Percentiles rank a stretch among this genome's conserved stretches.
These are phyloP conservation scores for Cladosporium sphaerospermum DNA, from an alignment of 2,329 filamentous ascomycete genomes.

Conservation along the genomic window DNA sequence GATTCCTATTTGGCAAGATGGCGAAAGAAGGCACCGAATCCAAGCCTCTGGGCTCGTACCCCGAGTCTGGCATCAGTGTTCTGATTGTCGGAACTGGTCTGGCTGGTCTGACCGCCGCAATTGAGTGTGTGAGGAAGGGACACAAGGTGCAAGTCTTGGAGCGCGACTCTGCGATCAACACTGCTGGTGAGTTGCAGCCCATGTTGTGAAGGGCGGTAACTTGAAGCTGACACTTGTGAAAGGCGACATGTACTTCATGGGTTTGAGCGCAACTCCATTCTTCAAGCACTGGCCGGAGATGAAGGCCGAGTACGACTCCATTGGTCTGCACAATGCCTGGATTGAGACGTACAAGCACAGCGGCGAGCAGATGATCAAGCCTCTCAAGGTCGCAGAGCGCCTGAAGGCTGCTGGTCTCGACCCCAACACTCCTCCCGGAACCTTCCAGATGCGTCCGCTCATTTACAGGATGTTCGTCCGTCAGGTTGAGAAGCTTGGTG, in stretches of 20 bases:
- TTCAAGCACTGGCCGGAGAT: conserved; percentile 52
- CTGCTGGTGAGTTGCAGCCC: conserved; percentile 37
- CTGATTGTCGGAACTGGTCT: conserved; percentile 28
- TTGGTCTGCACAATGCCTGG: conserved; percentile 50
- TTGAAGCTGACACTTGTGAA: not conserved
- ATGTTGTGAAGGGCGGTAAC: no score
- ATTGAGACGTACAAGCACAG: conserved; percentile 52
- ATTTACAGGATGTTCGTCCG: conserved; percentile 51
- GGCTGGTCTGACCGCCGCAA: conserved; percentile 26
- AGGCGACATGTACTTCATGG: conserved; percentile 58
- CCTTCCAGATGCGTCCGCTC: conserved; percentile 51
- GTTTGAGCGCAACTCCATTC: conserved; percentile 49
- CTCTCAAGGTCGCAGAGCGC: conserved; percentile 46
- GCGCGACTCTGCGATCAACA: conserved; percentile 44
- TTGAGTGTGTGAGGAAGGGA: conserved; percentile 29
- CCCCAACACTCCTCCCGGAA: conserved; percentile 46
- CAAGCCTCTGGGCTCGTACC: conserved; percentile 49
- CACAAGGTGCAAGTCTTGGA: conserved; percentile 28
- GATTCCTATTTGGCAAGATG: conserved; percentile 24
- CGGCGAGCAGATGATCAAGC: conserved; percentile 44
- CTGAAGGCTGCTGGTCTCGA: conserved; percentile 40
- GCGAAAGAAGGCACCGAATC: conserved; percentile 28
- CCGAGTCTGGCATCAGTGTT: conserved; percentile 30
- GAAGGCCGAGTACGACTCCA: conserved; percentile 44
- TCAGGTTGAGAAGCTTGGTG: conserved; percentile 41